phyloP scores from a whole-genome alignment of 2,329 filamentous ascomycete genomes.

The Cladosporium sphaerospermum region DNA sequence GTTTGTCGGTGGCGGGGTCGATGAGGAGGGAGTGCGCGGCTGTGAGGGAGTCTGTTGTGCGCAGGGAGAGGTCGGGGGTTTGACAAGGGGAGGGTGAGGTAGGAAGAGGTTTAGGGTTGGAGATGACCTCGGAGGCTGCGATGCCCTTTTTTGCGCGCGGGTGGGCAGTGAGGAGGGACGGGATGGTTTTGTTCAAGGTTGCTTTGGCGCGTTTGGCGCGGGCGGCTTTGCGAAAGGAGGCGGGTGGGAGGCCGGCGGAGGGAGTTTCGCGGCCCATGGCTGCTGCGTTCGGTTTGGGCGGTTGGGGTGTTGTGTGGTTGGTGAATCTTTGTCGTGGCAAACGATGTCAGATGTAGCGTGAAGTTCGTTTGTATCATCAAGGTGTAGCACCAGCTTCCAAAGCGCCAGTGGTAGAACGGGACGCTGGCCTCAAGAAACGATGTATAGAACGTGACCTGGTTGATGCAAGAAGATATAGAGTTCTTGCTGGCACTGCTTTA shows the following conservation, averaged over 20 bases:
- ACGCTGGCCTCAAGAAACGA: too few relatives aligned
- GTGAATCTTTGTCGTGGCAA: too few relatives aligned
- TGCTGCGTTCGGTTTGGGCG: neutral
- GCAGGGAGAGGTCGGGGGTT: constrained; percentile 28
- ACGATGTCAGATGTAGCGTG: too few relatives aligned
- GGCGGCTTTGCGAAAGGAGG: constrained; percentile 20
- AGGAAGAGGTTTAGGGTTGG: constrained; percentile 30
- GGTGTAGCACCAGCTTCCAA: too few relatives aligned
- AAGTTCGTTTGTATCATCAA: too few relatives aligned
- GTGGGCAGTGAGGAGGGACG: constrained; percentile 48
- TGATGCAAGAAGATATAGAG: too few relatives aligned
- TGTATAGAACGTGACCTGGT: too few relatives aligned
- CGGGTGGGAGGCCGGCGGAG: constrained; percentile 17
- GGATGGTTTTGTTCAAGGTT: constrained; percentile 56
- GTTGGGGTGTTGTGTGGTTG: too few relatives aligned
- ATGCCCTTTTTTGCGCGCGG: constrained; percentile 51
- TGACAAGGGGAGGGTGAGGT: neutral
- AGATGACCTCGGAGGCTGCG: constrained; percentile 46
- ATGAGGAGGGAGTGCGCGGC: constrained; percentile 37
- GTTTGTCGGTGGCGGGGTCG: constrained; percentile 19
- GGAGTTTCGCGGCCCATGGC: constrained; percentile 17
- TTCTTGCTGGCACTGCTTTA: too few relatives aligned
- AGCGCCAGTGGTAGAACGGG: too few relatives aligned
- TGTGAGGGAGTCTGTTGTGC: constrained; percentile 50
- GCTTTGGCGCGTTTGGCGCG: constrained; percentile 36